Evolutionary conservation across 1,284 basidiomycete genomes (phyloP), one percentile per base, ranked within the genome.

Genomic region (Coniophora puteana): DNA sequence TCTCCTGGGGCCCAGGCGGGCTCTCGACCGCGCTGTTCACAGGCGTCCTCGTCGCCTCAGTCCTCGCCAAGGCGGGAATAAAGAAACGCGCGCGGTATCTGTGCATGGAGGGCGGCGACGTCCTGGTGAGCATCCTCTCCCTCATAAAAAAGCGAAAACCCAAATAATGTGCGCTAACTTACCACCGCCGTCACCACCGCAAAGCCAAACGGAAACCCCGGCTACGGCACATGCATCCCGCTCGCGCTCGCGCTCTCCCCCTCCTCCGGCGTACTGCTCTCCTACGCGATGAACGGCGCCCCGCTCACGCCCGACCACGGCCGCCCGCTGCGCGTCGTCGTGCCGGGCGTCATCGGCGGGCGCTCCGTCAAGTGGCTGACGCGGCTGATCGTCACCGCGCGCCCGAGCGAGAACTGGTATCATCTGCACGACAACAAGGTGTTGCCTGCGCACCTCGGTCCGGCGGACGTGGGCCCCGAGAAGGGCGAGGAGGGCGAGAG

Each of bases 291-390:
- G 74, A 84, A 84, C 45, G 78, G 79, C 5, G 53, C 69, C 14
- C 67, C 73, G 4, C 62, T 79, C 11, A 70, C 74, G 28, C 80
- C 81, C 1, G 83, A 85, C 51, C 83, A 86, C 50, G 83, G 83
- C 3, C 83, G 71, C 49, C 82, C 82, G 0, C 52, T 85, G 14
- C 67, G 83, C 28, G 48, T 83, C 3, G 67, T 85, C 44, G 67
- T 83, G 2, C 81, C 81, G 1, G 76, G 78, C n/a, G 75, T 80
- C 46, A 82, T 83, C 40, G 81, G 81, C 18, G 81, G 80, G 3
- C 62, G 75, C 21, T 71, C 68, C 16, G 74, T 76, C 8, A 64
- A 84, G 61, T 84, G 82, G 82, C 61, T 85, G 22, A 70, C 62
- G 29, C 64, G 68, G 21, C 81, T 85, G 47, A 75, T 79, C 49